Percentiles rank a stretch among this genome's conserved stretches.
Conservation (phyloP, 2,329 filamentous ascomycete genomes). For the Paecilomyces fulvus region DNA sequence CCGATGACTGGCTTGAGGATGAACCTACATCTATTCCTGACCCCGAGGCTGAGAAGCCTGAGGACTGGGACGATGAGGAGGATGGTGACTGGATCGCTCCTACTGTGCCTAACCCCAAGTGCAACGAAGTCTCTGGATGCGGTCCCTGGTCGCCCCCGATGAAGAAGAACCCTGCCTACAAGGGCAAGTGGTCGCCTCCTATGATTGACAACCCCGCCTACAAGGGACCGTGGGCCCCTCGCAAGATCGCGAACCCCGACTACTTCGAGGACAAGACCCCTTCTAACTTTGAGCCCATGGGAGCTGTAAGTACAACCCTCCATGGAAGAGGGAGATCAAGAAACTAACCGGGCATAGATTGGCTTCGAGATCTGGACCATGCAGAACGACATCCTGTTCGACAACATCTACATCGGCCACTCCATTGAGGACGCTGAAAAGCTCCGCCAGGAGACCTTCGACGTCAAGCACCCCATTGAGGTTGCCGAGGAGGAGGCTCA, state of each 20-base stretch:
- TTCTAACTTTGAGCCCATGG: constrained; percentile 95
- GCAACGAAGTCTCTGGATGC: constrained; percentile 84
- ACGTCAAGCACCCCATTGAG: constrained; percentile 78
- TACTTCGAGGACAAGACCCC: constrained; percentile 97
- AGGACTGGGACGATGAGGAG: constrained; percentile 99
- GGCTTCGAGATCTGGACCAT: constrained; percentile 99
- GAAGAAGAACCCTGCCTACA: constrained; percentile 93
- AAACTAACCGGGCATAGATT: constrained; percentile 49
- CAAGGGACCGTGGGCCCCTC: constrained; percentile 90
- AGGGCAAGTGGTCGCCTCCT: constrained; percentile 96
- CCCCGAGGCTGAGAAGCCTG: constrained; percentile 92
- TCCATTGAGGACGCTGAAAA: constrained; percentile 86
- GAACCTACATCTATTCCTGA: constrained; percentile 78
- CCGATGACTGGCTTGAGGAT: constrained; percentile 91
- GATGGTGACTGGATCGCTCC: constrained; percentile 95
- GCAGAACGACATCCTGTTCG: constrained; percentile 97
- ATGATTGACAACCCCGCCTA: constrained; percentile 95
- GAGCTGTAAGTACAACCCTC: constrained; percentile 61
- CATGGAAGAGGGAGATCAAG: not conserved
- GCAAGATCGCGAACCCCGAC: constrained; percentile 93
- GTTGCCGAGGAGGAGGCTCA: constrained; percentile 67
- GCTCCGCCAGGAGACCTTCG: constrained; percentile 81
- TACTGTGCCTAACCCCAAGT: constrained; percentile 91
- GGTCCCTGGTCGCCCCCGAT: constrained; percentile 85
- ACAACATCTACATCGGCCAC: constrained; percentile 99